phyloP scores from a whole-genome alignment of 139 green algal genomes.

The Astrephomene gubernaculifera region DNA sequence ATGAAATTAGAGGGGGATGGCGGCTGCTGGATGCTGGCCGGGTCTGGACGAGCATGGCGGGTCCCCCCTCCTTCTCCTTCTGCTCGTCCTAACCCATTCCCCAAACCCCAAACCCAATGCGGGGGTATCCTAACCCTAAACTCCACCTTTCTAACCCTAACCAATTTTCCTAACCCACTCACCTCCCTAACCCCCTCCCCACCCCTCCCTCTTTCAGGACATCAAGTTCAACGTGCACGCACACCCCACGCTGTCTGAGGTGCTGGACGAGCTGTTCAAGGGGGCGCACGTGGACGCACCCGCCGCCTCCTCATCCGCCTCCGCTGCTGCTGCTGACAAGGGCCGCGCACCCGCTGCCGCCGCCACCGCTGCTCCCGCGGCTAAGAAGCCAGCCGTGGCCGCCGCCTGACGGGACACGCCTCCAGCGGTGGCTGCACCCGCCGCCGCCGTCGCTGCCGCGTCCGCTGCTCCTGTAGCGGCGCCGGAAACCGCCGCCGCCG shows the following conservation, averaged over 20 bases:
- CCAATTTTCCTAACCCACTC: no score
- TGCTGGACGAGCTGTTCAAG: slow-evolving; percentile 98
- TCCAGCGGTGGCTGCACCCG: slow-evolving; percentile 11
- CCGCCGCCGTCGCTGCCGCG: background rate
- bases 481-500: background rate
- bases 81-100: no score
- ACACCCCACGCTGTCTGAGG: slow-evolving; percentile 97
- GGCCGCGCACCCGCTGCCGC: background rate
- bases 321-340: slow-evolving; percentile 41
- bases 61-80: no score
- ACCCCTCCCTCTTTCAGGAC: slow-evolving; percentile 70
- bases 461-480: background rate
- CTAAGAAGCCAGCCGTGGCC: slow-evolving; percentile 14
- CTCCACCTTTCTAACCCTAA: no score
- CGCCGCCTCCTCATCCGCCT: no score
- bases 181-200: background rate
- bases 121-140: no score
- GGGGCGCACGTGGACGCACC: slow-evolving; percentile 78
- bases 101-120: no score
- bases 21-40: no score
- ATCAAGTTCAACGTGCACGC: slow-evolving; percentile 99
- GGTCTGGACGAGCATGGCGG: no score
- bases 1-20: no score
- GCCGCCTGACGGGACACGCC: slow-evolving; percentile 33
- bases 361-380: background rate